Conservation (phyloP, 2,329 filamentous ascomycete genomes). For the Trichoderma gracile region DNA sequence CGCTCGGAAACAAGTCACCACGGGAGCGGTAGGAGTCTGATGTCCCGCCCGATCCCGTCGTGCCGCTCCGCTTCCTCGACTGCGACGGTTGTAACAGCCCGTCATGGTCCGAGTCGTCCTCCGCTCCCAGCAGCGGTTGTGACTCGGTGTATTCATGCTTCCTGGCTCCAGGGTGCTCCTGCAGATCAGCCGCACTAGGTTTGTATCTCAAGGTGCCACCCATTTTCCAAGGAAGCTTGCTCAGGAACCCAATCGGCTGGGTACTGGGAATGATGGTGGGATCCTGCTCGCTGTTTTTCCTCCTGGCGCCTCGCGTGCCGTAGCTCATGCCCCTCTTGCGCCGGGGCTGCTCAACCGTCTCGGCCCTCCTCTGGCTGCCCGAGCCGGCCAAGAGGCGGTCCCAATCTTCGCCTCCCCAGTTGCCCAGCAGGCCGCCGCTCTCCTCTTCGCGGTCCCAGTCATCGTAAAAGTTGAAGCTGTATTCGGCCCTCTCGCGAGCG, state of each 20-base stretch:
- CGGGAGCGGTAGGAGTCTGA: conserved; percentile 83
- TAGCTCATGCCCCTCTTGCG: conserved; percentile 88
- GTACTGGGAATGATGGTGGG: conserved; percentile 89
- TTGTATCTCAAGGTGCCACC: conserved; percentile 83
- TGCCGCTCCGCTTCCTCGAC: conserved; percentile 67
- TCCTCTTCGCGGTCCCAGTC: conserved; percentile 77
- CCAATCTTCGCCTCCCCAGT: conserved; percentile 82
- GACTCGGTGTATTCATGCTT: conserved; percentile 55
- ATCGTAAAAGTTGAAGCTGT: conserved; percentile 96
- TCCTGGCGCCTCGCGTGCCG: conserved; percentile 62
- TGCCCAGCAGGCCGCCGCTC: conserved; percentile 61
- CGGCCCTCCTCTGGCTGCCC: conserved; percentile 48
- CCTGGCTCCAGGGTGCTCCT: conserved; percentile 71
- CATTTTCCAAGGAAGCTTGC: conserved; percentile 79
- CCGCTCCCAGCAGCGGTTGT: conserved; percentile 64
- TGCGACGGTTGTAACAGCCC: conserved; percentile 35
- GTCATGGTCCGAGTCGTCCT: conserved; percentile 36
- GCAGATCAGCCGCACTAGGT: conserved; percentile 85
- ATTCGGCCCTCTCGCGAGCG: conserved; percentile 68
- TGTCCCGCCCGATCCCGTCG: conserved; percentile 76
- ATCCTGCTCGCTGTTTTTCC: conserved; percentile 63
- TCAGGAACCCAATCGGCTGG: conserved; percentile 80
- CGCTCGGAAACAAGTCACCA: conserved; percentile 88
- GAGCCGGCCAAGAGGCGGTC: conserved; percentile 77
- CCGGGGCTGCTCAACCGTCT: conserved; percentile 62